Conservation (phyloP, 108 stramenopile genomes). For the Cyclotella cryptica region DNA sequence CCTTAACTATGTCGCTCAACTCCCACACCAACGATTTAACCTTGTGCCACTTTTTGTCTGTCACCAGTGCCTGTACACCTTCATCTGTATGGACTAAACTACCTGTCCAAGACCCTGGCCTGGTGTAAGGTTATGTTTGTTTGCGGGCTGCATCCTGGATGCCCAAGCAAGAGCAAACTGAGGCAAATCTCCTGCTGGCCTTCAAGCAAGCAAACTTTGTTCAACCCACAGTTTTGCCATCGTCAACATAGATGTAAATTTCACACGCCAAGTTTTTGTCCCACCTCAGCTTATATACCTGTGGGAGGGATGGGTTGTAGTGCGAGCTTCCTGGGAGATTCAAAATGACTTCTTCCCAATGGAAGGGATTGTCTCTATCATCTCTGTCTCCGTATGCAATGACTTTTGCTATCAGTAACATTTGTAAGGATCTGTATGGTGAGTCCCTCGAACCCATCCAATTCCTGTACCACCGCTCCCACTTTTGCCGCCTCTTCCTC, state of each 20-base stretch:
- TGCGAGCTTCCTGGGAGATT: constrained; percentile 38
- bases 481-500: not conserved
- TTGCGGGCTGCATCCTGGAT: not conserved
- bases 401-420: constrained; percentile 18
- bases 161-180: too few species aligned
- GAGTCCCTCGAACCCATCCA: constrained; percentile 43
- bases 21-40: not conserved
- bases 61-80: not conserved
- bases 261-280: not conserved
- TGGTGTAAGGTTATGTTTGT: not conserved
- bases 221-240: not conserved
- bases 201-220: not conserved
- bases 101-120: too few species aligned
- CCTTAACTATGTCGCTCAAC: not conserved
- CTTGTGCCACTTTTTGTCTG: not conserved
- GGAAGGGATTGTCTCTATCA: constrained; percentile 17
- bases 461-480: constrained; percentile 32
- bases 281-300: not conserved
- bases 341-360: constrained; percentile 14
- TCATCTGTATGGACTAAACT: too few species aligned
- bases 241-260: not conserved
- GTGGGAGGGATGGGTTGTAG: not conserved
- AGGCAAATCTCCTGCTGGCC: not conserved
- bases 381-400: constrained; percentile 21
- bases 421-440: constrained; percentile 37